Conservation (phyloP, 2,329 filamentous ascomycete genomes). For the Zymoseptoria passerinii region DNA sequence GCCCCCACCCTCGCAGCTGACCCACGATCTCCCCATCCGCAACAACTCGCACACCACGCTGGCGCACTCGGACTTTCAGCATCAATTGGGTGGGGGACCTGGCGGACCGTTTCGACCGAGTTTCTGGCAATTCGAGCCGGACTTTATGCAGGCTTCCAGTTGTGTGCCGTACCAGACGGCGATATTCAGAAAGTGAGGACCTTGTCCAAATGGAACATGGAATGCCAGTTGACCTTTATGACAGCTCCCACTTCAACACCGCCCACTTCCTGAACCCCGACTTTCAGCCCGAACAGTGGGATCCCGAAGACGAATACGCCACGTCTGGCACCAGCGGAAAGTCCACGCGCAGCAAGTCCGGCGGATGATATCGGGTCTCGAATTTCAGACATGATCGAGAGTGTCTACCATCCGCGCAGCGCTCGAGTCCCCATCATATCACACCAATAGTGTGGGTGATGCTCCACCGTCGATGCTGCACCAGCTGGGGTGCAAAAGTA, state of each 20-base stretch:
- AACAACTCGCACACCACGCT: constrained; percentile 17
- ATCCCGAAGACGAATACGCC: constrained; percentile 40
- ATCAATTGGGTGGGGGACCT: constrained; percentile 30
- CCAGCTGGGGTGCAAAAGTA: background rate
- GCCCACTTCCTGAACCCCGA: constrained; percentile 46
- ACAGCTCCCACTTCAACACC: constrained; percentile 44
- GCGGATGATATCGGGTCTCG: constrained; percentile 25
- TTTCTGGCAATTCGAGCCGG: constrained; percentile 37
- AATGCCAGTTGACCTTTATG: constrained; percentile 10
- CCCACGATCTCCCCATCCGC: constrained; percentile 25
- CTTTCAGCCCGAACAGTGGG: constrained; percentile 47
- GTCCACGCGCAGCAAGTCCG: constrained; percentile 23
- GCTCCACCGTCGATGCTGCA: constrained; percentile 3
- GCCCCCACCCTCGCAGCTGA: constrained; percentile 23
- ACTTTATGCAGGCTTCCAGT: constrained; percentile 32
- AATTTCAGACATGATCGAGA: constrained; percentile 16
- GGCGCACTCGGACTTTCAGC: constrained; percentile 16
- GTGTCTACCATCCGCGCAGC: constrained; percentile 15
- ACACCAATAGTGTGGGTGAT: constrained; percentile 1
- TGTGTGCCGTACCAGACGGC: constrained; percentile 41
- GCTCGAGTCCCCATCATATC: constrained; percentile 17
- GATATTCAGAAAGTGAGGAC: constrained; percentile 38
- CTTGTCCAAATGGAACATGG: background rate
- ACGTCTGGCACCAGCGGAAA: constrained; percentile 25
- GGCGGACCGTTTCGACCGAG: constrained; percentile 39